Conservation (phyloP, 306 rosid species). For the Morella rubra region DNA sequence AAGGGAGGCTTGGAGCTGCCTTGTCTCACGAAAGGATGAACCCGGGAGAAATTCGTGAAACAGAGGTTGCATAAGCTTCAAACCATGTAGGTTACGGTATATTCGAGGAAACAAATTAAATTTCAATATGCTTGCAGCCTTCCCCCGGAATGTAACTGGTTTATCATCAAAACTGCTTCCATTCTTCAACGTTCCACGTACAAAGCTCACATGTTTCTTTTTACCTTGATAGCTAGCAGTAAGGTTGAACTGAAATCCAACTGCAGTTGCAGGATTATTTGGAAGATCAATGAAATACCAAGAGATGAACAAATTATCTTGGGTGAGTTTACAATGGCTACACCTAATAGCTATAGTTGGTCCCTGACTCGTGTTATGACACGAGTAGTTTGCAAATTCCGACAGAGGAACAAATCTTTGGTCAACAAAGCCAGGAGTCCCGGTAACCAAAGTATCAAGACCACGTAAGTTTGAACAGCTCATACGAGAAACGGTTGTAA, state of each 20-base stretch:
- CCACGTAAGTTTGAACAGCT: conserved; percentile 81
- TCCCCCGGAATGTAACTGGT: conserved; percentile 90
- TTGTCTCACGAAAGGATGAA: conserved; percentile 59
- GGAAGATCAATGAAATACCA: conserved; percentile 90
- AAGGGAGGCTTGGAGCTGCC: conserved; percentile 72
- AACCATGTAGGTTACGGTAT: conserved; percentile 59
- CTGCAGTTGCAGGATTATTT: conserved; percentile 81
- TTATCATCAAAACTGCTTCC: conserved; percentile 64
- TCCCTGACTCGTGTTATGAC: conserved; percentile 83
- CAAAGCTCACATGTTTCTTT: conserved; percentile 64
- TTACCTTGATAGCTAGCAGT: conserved; percentile 49
- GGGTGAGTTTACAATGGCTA: conserved; percentile 51
- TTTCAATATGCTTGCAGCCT: conserved; percentile 60
- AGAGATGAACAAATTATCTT: conserved; percentile 74
- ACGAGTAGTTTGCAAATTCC: conserved; percentile 58
- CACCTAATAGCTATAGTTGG: conserved; percentile 69
- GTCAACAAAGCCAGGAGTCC: conserved; percentile 82
- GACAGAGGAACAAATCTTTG: conserved; percentile 59
- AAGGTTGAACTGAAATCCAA: conserved; percentile 86
- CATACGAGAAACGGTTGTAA: conserved; percentile 83
- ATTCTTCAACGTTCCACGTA: conserved; percentile 68
- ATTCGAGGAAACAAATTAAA: conserved; percentile 82
- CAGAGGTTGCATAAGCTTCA: conserved; percentile 87
- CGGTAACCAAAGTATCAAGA: conserved; percentile 63
- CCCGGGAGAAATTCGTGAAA: conserved; percentile 94